Evolutionary conservation across 176 grass and related monocot genomes (phyloP).

Genomic region (Otatea glauca): DNA sequence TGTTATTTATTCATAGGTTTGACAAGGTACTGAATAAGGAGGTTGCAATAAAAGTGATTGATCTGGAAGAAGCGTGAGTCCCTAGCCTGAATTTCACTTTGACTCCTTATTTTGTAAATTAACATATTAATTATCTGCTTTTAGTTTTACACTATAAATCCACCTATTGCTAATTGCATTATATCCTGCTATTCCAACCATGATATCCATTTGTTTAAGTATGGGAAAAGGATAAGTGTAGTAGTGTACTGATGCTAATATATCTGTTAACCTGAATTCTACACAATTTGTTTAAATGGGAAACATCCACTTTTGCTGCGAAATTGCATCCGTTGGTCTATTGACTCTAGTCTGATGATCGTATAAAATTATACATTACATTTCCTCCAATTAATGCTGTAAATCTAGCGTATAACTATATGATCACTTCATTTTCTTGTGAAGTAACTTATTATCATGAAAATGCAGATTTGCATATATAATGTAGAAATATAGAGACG

Average conservation of each 20-base stretch:
- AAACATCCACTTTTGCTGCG: not conserved
- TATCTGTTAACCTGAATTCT: not conserved
- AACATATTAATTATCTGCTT: slow-evolving; percentile 26
- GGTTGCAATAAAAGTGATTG: slow-evolving; percentile 98
- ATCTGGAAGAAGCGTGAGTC: slow-evolving; percentile 98
- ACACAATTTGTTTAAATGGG: not conserved
- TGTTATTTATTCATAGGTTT: slow-evolving; percentile 61
- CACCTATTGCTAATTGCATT: not conserved
- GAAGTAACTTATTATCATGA: slow-evolving; percentile 23
- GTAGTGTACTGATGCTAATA: not conserved
- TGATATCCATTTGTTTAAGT: slow-evolving; percentile 19
- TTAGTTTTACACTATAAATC: not conserved
- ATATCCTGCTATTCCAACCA: slow-evolving; percentile 36
- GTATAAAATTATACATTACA: not conserved
- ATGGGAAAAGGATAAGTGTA: not conserved
- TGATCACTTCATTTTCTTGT: not conserved
- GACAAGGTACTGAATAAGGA: slow-evolving; percentile 91
- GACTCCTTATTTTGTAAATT: slow-evolving; percentile 1
- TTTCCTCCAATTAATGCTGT: not conserved
- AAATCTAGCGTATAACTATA: not conserved
- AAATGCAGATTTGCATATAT: slow-evolving; percentile 15
- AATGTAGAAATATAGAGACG: slow-evolving; percentile 19
- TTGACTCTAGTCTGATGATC: slow-evolving; percentile 3
- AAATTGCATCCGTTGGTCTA: slow-evolving; percentile 7
- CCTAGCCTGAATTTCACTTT: slow-evolving; percentile 29